phyloP scores from a whole-genome alignment of 1,284 basidiomycete genomes.

The Cronartium ribicola region DNA sequence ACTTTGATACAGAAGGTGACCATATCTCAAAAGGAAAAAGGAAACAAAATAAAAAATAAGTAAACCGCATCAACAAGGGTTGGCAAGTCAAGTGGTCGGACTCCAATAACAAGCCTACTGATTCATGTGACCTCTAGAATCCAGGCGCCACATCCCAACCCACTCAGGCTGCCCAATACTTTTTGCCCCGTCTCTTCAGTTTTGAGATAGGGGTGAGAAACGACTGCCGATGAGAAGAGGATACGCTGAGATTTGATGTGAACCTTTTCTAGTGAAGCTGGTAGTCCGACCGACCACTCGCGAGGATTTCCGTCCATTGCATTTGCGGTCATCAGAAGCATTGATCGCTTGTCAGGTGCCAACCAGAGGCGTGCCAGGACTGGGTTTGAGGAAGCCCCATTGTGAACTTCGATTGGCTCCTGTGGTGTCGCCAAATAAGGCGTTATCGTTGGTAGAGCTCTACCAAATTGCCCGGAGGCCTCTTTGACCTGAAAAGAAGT shows the following conservation, averaged over 20 bases:
- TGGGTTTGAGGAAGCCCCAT: neutral
- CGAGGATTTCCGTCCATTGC: neutral
- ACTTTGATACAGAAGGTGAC: too few relatives aligned
- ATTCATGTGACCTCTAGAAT: neutral
- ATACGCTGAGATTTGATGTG: neutral
- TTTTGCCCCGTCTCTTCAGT: neutral
- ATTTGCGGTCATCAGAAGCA: constrained; percentile 34
- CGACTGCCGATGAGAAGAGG: neutral
- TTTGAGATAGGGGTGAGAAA: neutral
- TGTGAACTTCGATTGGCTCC: constrained; percentile 5
- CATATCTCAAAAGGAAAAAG: too few relatives aligned
- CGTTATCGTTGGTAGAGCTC: neutral
- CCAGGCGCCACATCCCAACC: neutral
- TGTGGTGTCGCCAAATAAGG: constrained; percentile 19
- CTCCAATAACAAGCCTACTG: too few relatives aligned
- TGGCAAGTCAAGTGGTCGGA: too few relatives aligned
- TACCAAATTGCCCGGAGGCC: constrained; percentile 11
- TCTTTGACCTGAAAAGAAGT: constrained; percentile 1
- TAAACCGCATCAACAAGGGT: too few relatives aligned
- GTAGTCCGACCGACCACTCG: constrained; percentile 14
- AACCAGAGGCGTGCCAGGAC: constrained; percentile 28
- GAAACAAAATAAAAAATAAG: too few relatives aligned
- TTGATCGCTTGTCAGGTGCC: neutral
- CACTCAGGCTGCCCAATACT: neutral
- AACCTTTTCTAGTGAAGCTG: neutral